A percentile compares a stretch with the other conserved stretches of the same genome.
Conservation (phyloP, 805 yeast species). For the Zygoascus bituminiphila region DNA sequence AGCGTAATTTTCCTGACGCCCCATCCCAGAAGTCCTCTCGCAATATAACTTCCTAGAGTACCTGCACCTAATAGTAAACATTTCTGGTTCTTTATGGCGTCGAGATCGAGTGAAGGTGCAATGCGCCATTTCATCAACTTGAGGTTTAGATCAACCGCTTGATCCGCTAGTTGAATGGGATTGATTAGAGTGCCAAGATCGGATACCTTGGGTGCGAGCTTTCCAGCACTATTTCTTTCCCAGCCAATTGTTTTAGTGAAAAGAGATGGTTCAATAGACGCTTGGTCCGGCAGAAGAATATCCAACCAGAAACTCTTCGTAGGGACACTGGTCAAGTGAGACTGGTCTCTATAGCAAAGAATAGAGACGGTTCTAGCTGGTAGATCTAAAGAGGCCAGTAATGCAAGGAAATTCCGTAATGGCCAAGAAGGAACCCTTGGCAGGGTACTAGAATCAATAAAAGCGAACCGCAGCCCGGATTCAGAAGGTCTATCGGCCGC, state of each 20-base stretch:
- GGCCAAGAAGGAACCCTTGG: conserved; percentile 41
- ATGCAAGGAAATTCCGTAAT: conserved; percentile 50
- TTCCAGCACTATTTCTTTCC: conserved; percentile 71
- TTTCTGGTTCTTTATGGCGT: conserved; percentile 47
- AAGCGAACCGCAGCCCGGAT: conserved; percentile 26
- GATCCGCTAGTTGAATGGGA: conserved; percentile 76
- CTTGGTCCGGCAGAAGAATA: conserved; percentile 11
- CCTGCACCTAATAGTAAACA: conserved; percentile 91
- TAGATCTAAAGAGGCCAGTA: conserved; percentile 30
- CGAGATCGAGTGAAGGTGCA: conserved; percentile 72
- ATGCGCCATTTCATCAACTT: conserved; percentile 96
- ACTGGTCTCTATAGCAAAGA: conserved; percentile 32
- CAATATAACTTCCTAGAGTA: conserved; percentile 86
- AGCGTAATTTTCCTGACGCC: conserved; percentile 81
- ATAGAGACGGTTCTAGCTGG: conserved; percentile 28
- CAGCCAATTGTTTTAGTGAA: conserved; percentile 59
- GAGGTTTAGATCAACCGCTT: conserved; percentile 84
- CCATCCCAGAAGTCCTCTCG: conserved; percentile 87
- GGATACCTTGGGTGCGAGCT: conserved; percentile 72
- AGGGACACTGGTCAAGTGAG: conserved; percentile 4
- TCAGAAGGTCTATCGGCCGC: conserved; percentile 11
- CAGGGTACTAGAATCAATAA: conserved; percentile 34
- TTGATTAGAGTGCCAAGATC: conserved; percentile 75
- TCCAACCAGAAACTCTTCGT: conserved; percentile 24
- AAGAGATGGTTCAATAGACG: not conserved